These are phyloP conservation scores for Hanseniaspora meyeri DNA, from an alignment of 805 yeast genomes.

Conservation along the genomic window DNA sequence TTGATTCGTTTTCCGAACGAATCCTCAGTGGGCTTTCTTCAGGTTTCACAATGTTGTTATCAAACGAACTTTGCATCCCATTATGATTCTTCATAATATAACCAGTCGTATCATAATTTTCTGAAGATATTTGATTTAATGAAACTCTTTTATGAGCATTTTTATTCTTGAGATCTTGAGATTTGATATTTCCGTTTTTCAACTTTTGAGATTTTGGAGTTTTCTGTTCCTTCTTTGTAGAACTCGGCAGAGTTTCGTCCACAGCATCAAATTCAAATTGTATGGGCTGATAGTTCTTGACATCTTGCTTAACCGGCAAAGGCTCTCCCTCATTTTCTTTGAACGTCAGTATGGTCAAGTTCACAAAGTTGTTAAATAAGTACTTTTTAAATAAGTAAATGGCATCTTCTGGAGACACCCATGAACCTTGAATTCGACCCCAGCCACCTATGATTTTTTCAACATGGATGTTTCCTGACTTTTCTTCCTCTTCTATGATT, in stretches of 20 bases:
- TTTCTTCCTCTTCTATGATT: constrained; percentile 66
- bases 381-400: constrained; percentile 42
- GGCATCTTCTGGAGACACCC: constrained; percentile 66
- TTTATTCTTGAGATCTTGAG: constrained; percentile 17
- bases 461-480: constrained; percentile 39
- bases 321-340: constrained; percentile 38
- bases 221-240: background rate
- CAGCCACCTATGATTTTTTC: constrained; percentile 79
- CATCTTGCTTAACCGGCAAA: constrained; percentile 27
- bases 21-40: background rate
- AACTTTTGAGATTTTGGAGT: constrained; percentile 12
- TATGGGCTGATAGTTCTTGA: constrained; percentile 22
- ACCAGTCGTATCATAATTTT: constrained; percentile 12
- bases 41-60: background rate
- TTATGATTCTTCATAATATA: background rate
- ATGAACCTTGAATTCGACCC: constrained; percentile 76
- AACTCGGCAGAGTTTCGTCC: background rate
- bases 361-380: constrained; percentile 39
- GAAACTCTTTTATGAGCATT: constrained; percentile 15
- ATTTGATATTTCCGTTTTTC: constrained; percentile 22
- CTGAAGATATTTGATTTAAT: constrained; percentile 16
- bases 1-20: background rate
- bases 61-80: background rate
- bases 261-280: constrained; percentile 5
- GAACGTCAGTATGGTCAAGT: constrained; percentile 41